Evolutionary conservation across 768 basidiomycete species (phyloP).

Genomic region (Rhodosporidiobolus sp.): DNA sequence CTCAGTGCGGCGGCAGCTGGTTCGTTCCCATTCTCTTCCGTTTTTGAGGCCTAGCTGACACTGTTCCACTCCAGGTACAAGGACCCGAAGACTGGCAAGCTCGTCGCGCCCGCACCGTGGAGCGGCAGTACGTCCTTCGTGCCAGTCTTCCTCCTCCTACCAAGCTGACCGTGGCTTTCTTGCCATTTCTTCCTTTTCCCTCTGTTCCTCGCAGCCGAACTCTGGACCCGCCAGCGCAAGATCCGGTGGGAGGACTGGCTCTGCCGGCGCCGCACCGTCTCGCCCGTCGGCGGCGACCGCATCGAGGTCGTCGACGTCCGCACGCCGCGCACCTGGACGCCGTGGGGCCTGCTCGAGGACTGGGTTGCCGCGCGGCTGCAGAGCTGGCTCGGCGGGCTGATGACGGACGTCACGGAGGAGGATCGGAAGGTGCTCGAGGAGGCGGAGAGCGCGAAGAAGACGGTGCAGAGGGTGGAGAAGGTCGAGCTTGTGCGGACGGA

Average conservation of each 20-base stretch:
- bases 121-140: conserved; percentile 15
- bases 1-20: conserved; percentile 9
- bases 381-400: neutral
- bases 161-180: no score
- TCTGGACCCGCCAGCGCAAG: conserved; percentile 25
- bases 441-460: no score
- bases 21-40: no score
- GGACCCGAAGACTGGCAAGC: conserved; percentile 13
- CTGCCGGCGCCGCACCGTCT: neutral
- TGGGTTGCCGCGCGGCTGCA: conserved; percentile 7
- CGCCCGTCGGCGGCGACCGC: neutral
- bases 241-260: conserved; percentile 28
- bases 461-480: neutral
- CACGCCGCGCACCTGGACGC: conserved; percentile 18
- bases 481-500: neutral
- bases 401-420: conserved; percentile 4
- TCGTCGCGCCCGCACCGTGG: conserved; percentile 33
- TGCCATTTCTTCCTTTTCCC: no score
- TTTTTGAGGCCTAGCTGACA: no score
- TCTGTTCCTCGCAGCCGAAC: conserved; percentile 15
- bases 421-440: no score
- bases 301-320: conserved; percentile 5
- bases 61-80: conserved; percentile 36
- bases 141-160: neutral
- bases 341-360: conserved; percentile 10